phyloP scores from a whole-genome alignment of 768 basidiomycete genomes.

The Suillus clintonianus region DNA sequence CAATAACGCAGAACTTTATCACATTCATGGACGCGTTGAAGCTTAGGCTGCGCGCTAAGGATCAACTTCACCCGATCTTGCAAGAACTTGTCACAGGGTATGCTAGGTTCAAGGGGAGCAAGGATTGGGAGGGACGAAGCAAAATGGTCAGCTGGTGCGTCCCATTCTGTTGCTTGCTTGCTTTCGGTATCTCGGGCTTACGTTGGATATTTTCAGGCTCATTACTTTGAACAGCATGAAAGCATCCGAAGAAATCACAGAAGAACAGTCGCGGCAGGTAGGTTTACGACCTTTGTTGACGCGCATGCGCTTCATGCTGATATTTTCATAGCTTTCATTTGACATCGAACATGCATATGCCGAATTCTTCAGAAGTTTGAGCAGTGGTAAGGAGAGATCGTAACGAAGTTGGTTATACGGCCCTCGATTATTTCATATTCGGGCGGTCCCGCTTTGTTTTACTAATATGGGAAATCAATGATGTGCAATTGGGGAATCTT shows the following conservation, averaged over 20 bases:
- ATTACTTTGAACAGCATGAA: conserved; percentile 97
- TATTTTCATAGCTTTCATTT: conserved; percentile 70
- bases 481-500: background rate
- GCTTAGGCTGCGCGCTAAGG: conserved; percentile 91
- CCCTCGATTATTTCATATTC: background rate
- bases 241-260: conserved; percentile 92
- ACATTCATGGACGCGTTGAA: conserved; percentile 99
- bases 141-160: conserved; percentile 90
- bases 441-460: background rate
- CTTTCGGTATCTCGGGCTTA: background rate
- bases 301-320: background rate
- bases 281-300: conserved; percentile 13
- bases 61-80: conserved; percentile 91
- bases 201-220: conserved; percentile 54
- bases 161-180: background rate
- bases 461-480: background rate
- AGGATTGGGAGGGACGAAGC: conserved; percentile 95
- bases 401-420: background rate
- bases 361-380: conserved; percentile 84
- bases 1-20: conserved; percentile 78
- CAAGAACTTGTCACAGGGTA: conserved; percentile 96
- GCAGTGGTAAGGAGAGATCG: conserved; percentile 36
- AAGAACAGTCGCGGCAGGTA: conserved; percentile 93
- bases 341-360: conserved; percentile 97
- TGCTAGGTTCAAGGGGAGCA: conserved; percentile 91